Evolutionary conservation across 169 alveolate species (phyloP).

Genomic region (Eimeria praecox): DNA sequence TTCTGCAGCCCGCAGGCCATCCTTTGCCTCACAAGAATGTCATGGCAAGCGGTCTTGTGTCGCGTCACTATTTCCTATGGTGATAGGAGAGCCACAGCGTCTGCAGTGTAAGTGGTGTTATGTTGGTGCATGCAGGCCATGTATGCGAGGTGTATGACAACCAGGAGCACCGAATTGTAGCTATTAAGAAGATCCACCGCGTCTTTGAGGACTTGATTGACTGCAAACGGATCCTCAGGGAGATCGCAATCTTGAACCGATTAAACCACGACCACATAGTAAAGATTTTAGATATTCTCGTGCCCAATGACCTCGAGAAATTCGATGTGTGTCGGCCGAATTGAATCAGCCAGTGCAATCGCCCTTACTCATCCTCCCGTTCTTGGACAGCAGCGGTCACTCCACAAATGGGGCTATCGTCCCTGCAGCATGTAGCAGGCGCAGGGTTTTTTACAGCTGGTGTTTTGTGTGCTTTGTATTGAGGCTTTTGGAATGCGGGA

Average conservation of each 20-base stretch:
- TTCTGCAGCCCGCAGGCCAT: not conserved
- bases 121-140: constrained; percentile 72
- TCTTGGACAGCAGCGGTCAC: no score
- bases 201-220: constrained; percentile 98
- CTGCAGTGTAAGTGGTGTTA: not conserved
- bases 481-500: not conserved
- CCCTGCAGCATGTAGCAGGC: not conserved
- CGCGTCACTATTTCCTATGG: not conserved
- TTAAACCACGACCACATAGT: constrained; percentile 95
- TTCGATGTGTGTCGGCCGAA: constrained; percentile 88
- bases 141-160: constrained; percentile 86
- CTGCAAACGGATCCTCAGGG: constrained; percentile 98
- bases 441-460: not conserved
- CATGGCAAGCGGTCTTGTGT: not conserved
- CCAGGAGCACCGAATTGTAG: constrained; percentile 93
- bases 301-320: constrained; percentile 93
- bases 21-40: not conserved
- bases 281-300: constrained; percentile 93
- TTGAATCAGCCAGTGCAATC: not conserved
- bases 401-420: no score
- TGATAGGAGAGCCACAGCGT: not conserved
- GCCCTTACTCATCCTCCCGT: no score
- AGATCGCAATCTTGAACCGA: constrained; percentile 95
- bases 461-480: not conserved
- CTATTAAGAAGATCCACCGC: constrained; percentile 96